A percentile compares a stretch with the other conserved stretches of the same genome.
These are phyloP conservation scores for Aspergillus nanangensis DNA, from an alignment of 495 filamentous ascomycete genomes.

Conservation along the genomic window DNA sequence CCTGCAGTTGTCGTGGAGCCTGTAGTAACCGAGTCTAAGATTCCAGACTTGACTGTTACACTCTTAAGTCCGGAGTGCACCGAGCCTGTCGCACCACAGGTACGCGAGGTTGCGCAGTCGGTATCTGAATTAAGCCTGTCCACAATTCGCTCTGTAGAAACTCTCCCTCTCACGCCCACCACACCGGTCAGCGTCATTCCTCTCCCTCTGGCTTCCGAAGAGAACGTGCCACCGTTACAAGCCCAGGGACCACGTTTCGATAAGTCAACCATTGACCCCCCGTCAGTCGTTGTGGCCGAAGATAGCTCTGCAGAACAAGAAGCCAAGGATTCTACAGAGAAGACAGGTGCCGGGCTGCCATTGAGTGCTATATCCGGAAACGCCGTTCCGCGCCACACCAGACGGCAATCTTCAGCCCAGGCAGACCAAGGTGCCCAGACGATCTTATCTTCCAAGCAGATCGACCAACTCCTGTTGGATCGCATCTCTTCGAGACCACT, in stretches of 20 bases:
- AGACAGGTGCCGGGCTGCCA: constrained; percentile 36
- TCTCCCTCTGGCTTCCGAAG: constrained; percentile 14
- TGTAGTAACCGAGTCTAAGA: constrained; percentile 5
- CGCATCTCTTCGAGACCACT: constrained; percentile 27
- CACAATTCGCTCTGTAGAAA: constrained; percentile 37
- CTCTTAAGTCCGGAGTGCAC: constrained; percentile 29
- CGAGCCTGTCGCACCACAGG: constrained; percentile 27
- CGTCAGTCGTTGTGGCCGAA: constrained; percentile 43
- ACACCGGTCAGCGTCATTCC: constrained; percentile 12
- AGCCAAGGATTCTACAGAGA: constrained; percentile 30
- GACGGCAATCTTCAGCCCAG: constrained; percentile 36
- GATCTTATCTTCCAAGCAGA: constrained; percentile 63
- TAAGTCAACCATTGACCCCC: constrained; percentile 13
- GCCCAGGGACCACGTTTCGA: constrained; percentile 9
- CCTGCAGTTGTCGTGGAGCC: neutral
- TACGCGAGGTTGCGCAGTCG: neutral
- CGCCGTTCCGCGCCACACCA: constrained; percentile 25
- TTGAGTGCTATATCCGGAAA: constrained; percentile 43
- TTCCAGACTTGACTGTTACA: constrained; percentile 20
- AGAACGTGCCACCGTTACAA: constrained; percentile 1
- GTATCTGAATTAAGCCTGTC: constrained; percentile 28
- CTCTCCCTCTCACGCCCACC: constrained; percentile 22
- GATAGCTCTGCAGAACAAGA: constrained; percentile 48
- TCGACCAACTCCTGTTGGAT: constrained; percentile 61
- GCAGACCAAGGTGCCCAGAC: constrained; percentile 72